phyloP scores from a whole-genome alignment of 176 grass and related monocot genomes.

The Saccharum officinarum region DNA sequence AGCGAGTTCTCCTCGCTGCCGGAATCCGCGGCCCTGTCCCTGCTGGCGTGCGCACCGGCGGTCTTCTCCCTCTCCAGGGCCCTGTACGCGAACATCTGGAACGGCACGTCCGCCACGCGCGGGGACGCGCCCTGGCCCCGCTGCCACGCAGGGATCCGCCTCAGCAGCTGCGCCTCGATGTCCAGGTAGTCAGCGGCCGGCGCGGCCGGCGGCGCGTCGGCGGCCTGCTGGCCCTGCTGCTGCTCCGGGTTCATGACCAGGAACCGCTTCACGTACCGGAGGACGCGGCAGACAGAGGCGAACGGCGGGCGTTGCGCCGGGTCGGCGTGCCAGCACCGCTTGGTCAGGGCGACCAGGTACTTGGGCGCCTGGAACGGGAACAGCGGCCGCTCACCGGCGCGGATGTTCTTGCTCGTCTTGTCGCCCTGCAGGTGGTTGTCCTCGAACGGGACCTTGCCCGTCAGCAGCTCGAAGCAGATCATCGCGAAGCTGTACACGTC shows the following conservation, averaged over 20 bases:
- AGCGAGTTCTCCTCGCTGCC: slow-evolving; percentile 64
- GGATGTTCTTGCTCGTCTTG: slow-evolving; percentile 95
- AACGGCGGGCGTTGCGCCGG: slow-evolving; percentile 76
- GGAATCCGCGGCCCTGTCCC: slow-evolving; percentile 56
- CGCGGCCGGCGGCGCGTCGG: slow-evolving; percentile 32
- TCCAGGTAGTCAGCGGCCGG: slow-evolving; percentile 69
- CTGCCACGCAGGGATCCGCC: slow-evolving; percentile 51
- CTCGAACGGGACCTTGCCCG: slow-evolving; percentile 92
- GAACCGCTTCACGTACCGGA: slow-evolving; percentile 86
- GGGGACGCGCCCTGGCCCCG: slow-evolving; percentile 4
- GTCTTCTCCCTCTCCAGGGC: slow-evolving; percentile 74
- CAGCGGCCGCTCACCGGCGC: slow-evolving; percentile 74
- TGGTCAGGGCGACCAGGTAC: slow-evolving; percentile 71
- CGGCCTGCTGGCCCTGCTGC: slow-evolving; percentile 45
- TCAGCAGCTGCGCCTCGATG: slow-evolving; percentile 64
- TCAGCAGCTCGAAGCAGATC: slow-evolving; percentile 96
- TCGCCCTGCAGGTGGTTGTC: slow-evolving; percentile 93
- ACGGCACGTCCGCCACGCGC: slow-evolving; percentile 64
- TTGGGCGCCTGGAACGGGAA: slow-evolving; percentile 91
- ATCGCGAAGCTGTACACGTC: slow-evolving; percentile 93
- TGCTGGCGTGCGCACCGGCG: slow-evolving; percentile 22
- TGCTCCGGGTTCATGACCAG: slow-evolving; percentile 76
- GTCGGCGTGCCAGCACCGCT: slow-evolving; percentile 83
- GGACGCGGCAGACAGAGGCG: slow-evolving; percentile 74
- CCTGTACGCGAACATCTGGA: slow-evolving; percentile 89